A percentile compares a stretch with the other conserved stretches of the same genome.
These are phyloP conservation scores for Dacryopinax primogenitus DNA, from an alignment of 768 basidiomycete genomes.

Conservation along the genomic window DNA sequence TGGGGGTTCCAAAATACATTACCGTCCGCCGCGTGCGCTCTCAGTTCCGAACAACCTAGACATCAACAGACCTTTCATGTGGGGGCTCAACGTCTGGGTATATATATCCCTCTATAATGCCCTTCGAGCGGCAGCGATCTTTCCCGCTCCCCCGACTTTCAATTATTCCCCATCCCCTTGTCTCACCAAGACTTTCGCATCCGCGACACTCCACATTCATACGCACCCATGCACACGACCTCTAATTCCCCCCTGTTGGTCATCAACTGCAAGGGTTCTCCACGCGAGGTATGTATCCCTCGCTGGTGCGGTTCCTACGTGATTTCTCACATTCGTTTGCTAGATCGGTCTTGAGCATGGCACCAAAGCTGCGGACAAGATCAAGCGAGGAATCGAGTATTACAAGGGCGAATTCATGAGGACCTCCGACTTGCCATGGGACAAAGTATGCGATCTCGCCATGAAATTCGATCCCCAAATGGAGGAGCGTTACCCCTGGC, in stretches of 20 bases:
- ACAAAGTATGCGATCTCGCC: background rate
- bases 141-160: background rate
- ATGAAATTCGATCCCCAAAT: background rate
- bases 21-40: too few species aligned
- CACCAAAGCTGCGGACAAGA: background rate
- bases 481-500: conserved; percentile 4
- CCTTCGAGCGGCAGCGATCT: background rate
- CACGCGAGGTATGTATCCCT: background rate
- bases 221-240: background rate
- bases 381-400: background rate
- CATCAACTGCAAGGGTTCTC: conserved; percentile 7
- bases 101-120: background rate
- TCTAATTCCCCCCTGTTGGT: background rate
- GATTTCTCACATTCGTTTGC: background rate
- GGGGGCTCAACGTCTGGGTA: too few species aligned
- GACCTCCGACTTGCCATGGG: background rate
- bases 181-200: too few species aligned
- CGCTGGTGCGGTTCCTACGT: background rate
- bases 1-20: too few species aligned
- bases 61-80: too few species aligned
- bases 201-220: background rate
- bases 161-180: background rate
- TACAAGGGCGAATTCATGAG: background rate
- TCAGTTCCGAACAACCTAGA: too few species aligned
- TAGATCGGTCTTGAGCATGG: conserved; percentile 6